These are phyloP conservation scores for Rhizopus arrhizus DNA, from an alignment of 371 early-diverging fungal species.

Conservation along the genomic window DNA sequence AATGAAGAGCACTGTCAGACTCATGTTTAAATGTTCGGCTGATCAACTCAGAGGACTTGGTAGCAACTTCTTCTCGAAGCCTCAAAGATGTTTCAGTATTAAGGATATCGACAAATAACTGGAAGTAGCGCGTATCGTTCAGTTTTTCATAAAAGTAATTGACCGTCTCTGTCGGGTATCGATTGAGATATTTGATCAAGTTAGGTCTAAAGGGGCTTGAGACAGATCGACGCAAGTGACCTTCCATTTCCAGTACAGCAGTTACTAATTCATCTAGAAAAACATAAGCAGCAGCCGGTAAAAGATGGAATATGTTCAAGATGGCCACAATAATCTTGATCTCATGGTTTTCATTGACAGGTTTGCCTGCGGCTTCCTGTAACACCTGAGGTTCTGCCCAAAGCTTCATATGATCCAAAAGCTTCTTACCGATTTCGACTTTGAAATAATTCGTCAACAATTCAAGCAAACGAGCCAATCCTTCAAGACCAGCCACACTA, in stretches of 20 bases:
- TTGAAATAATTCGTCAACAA: constrained; percentile 97
- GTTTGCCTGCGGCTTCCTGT: constrained; percentile 76
- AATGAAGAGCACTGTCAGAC: constrained; percentile 42
- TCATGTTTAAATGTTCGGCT: constrained; percentile 54
- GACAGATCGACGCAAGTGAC: constrained; percentile 72
- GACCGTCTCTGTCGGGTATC: constrained; percentile 83
- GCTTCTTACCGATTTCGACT: constrained; percentile 95
- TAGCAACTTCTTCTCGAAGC: constrained; percentile 73
- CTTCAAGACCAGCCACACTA: constrained; percentile 91
- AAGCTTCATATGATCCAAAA: constrained; percentile 90
- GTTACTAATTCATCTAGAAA: constrained; percentile 90
- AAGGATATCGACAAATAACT: constrained; percentile 76
- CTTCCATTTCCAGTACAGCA: constrained; percentile 84
- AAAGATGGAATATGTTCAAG: constrained; percentile 87
- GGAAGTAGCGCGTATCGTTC: constrained; percentile 51
- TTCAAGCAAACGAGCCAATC: constrained; percentile 90
- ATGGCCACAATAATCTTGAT: constrained; percentile 94
- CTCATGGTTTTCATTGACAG: constrained; percentile 85
- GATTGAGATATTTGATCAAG: constrained; percentile 85
- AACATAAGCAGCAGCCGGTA: constrained; percentile 90
- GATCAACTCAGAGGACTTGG: constrained; percentile 59
- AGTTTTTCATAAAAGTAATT: constrained; percentile 84
- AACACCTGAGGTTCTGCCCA: constrained; percentile 90
- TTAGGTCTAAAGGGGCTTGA: constrained; percentile 94
- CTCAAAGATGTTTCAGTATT: constrained; percentile 64